Base-by-base conservation (phyloP, 2,329 filamentous ascomycete genomes). In the Ilyonectria sp. region DNA sequence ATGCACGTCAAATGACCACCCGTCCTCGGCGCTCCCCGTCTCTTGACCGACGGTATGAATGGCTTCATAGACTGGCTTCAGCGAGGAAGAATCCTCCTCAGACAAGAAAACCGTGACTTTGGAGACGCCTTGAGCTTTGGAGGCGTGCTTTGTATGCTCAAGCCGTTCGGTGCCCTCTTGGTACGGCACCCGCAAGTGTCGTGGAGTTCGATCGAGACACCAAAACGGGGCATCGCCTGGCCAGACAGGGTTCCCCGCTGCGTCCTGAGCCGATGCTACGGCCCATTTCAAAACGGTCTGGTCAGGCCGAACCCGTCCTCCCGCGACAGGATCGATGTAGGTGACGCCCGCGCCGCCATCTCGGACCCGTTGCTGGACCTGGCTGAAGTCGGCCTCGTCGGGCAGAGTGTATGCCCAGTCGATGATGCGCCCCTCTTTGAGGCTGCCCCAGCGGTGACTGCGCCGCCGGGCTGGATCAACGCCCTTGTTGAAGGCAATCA, bases 161-260 rank as follows among this genome's bases (percentile, higher is more conserved):
- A 72, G 61, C 1, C 64, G 23, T 6, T 69, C 70, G 21, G 46
- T 33, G 7, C 67, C 71, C 19, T 64, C 61, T 19, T 76, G 71
- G 1, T 79, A 80, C 0, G 90, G 89, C 3, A 91, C 90, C 0
- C 91, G 79, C 2, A 88, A 75, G n/a, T 79, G 71, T 7, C 91
- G 78, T 2, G 84, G 79, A 2, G 90, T 92, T 13, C 87, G 79
- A 75, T 93, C 91, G 53, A 92, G 84, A 73, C 89, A 91, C 84
- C 87, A 93, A 71, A 93, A 93, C 0, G 91, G 91, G 11, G 90
- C 74, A 15, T 80, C 79, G 0, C 90, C 89, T 0, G 86, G 80
- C 9, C 80, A 78, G 1, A 82, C 69, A 1, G 71, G 69, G 2
- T 63, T 50, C 5, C 73, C 72, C 1, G 65, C 55, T 0, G 65